Conservation (phyloP, 495 filamentous ascomycete genomes). For the Trichoderma reesei region DNA sequence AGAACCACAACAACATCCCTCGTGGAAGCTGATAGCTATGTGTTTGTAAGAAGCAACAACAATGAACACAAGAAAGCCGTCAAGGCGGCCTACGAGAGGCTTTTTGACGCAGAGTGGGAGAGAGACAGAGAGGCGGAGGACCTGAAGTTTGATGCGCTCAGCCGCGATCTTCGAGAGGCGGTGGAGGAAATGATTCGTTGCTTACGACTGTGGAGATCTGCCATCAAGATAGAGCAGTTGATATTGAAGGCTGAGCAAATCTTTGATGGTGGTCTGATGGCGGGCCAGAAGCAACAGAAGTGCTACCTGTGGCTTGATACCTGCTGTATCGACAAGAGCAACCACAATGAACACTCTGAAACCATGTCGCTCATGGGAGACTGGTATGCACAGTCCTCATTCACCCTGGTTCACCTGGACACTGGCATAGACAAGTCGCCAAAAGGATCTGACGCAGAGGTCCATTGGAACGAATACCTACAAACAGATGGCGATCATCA, state of each 20-base stretch:
- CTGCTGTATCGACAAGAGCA: constrained; percentile 24
- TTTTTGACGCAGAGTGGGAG: constrained; percentile 12
- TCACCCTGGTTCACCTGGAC: constrained; percentile 38
- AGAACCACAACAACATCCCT: neutral
- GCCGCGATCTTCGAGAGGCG: constrained; percentile 26
- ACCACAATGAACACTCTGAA: constrained; percentile 29
- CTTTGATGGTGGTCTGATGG: constrained; percentile 21
- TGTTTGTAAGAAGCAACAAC: neutral
- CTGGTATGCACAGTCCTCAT: constrained; percentile 40
- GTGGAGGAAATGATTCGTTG: constrained; percentile 27
- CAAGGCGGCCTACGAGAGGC: constrained; percentile 12
- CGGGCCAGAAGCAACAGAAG: constrained; percentile 27
- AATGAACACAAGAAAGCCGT: neutral
- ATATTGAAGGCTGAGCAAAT: constrained; percentile 26
- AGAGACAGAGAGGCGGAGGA: neutral
- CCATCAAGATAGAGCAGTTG: constrained; percentile 28
- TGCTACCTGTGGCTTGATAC: constrained; percentile 33
- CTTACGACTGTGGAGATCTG: constrained; percentile 30
- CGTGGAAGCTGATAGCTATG: neutral
- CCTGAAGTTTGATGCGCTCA: neutral
- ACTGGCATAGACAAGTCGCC: constrained; percentile 14
- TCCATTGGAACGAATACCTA: neutral
- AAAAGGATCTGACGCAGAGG: neutral
- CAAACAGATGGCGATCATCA: constrained; percentile 2
- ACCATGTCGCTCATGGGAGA: constrained; percentile 39